Percentiles rank a stretch among this genome's conserved stretches.
Conservation (phyloP, 495 filamentous ascomycete species). For the Amniculicola lignicola region DNA sequence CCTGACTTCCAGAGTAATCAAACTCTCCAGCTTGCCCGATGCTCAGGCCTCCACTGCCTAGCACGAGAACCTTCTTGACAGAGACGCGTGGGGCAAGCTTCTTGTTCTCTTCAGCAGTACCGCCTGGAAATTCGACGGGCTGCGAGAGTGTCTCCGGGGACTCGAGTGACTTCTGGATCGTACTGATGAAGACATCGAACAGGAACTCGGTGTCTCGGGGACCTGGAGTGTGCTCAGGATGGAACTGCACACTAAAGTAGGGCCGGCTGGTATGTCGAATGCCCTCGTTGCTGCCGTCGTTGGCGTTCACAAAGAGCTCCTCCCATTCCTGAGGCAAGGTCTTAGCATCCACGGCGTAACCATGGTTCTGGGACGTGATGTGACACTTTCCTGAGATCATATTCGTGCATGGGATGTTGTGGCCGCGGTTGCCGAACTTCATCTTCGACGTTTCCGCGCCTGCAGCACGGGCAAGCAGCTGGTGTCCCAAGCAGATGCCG, state of each 20-base stretch:
- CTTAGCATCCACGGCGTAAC: conserved; percentile 81
- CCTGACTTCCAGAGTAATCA: conserved; percentile 90
- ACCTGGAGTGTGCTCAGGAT: conserved; percentile 93
- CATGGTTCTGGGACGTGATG: conserved; percentile 98
- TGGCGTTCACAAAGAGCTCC: conserved; percentile 95
- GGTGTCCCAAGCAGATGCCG: conserved; percentile 95
- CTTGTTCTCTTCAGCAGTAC: conserved; percentile 70
- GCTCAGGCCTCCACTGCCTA: conserved; percentile 89
- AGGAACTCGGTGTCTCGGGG: conserved; percentile 95
- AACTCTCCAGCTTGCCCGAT: conserved; percentile 98
- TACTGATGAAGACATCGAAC: conserved; percentile 92
- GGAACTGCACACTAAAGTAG: conserved; percentile 98
- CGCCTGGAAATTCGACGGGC: conserved; percentile 82
- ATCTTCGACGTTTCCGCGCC: conserved; percentile 89
- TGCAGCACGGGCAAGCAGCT: conserved; percentile 85
- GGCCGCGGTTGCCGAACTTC: conserved; percentile 98
- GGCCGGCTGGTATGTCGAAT: conserved; percentile 81
- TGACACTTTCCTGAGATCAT: conserved; percentile 91
- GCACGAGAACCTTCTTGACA: conserved; percentile 90
- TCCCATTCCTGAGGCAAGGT: conserved; percentile 77
- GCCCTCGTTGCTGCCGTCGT: conserved; percentile 96
- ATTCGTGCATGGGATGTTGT: conserved; percentile 97
- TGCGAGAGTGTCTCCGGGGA: conserved; percentile 60
- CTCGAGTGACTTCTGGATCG: conserved; percentile 64
- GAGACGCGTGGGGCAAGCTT: conserved; percentile 69